Evolutionary conservation across 352 stramenopile species (phyloP), one percentile per base, ranked within the genome.

Genomic region (Pythium sp.): DNA sequence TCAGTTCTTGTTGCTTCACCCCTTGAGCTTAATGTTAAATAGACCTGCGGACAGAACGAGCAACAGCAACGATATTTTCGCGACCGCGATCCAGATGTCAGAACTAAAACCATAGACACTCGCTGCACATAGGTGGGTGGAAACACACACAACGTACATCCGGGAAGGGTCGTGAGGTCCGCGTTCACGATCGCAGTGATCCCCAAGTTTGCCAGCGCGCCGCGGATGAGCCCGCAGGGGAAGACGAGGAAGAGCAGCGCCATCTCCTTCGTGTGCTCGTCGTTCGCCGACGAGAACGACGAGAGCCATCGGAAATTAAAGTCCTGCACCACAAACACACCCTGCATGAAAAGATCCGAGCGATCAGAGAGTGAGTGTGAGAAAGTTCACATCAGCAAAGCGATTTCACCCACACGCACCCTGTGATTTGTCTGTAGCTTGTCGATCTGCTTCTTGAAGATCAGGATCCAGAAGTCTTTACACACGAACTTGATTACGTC

Each of bases 401-500:
- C 24, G 24, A 26, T 26, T 24, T 15, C 20, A 22, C 30, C 32
- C 26, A 34, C 89, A 9, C 92, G 74, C 62, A 97, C 94, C 24
- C 95, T 78, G 77, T 99, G 96, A 80, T 99, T 99, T 26, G 97
- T 99, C 84, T 99, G 96, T 38, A 99, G 79, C 81, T 99, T 99
- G 77, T 99, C 96, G 76, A 99, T 98, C 78, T 99, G 93, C 74
- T 99, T 99, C 65, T 97, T 93, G 75, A 99, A 99, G 57, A 99
- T 93, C 61, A 97, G 80, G 70, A 94, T 97, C 97, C 97, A 99
- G 66, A 99, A 96, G 77, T 99, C 96, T 76, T 99, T 99, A 82
- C 97, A 99, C 38, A 99, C 76, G 75, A 99, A 99, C 82, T 99
- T 99, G 72, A 99, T 97, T 62, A 98, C 93, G 65, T 99, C 96